These are phyloP conservation scores for Poa annua DNA, from an alignment of 176 grass and related monocot genomes.

Conservation along the genomic window DNA sequence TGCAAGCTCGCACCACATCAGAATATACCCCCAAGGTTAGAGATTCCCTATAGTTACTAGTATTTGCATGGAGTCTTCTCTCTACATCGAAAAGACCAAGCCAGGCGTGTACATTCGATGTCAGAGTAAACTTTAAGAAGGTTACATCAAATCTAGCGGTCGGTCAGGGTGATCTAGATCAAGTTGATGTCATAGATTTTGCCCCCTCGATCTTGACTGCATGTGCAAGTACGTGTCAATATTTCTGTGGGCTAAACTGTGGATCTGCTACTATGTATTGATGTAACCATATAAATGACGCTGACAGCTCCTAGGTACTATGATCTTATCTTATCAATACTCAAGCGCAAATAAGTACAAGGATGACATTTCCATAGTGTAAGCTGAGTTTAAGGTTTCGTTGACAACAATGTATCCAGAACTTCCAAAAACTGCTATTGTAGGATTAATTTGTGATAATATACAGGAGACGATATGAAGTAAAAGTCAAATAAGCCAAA, in stretches of 20 bases:
- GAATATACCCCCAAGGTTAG: conserved; percentile 17
- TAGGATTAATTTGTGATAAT: not conserved
- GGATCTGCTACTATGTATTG: not conserved
- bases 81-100: not conserved
- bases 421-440: not conserved
- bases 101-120: not conserved
- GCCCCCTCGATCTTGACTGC: not conserved
- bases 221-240: not conserved
- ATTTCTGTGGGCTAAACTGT: not conserved
- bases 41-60: not conserved
- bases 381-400: not conserved
- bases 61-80: not conserved
- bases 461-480: not conserved
- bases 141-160: not conserved
- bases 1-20: not conserved
- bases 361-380: not conserved
- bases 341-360: not conserved
- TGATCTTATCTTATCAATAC: not conserved
- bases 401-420: not conserved
- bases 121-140: conserved; percentile 2
- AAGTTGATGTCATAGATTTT: not conserved
- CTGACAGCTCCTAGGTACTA: conserved; percentile 23
- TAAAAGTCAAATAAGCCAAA: not conserved
- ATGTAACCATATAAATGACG: conserved; percentile 19
- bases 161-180: not conserved